Percentiles rank a stretch among this genome's conserved stretches.
Conservation (phyloP, 73 alveolate species). For the Paramecium pentaurelia region DNA sequence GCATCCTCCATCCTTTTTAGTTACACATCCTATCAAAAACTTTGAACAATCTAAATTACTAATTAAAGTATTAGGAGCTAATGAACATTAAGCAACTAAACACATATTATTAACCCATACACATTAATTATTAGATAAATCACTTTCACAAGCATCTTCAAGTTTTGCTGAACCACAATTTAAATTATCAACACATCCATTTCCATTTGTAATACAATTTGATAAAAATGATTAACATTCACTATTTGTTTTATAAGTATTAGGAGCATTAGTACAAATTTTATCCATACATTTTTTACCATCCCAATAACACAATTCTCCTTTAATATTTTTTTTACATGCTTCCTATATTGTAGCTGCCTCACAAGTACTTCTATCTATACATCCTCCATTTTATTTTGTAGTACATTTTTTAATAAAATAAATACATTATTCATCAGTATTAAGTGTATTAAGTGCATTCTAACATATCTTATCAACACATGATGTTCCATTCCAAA, state of each 20-base stretch:
- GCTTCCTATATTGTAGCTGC: background rate
- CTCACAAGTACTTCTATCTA: background rate
- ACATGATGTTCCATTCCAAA: slow-evolving; percentile 29
- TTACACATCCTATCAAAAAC: background rate
- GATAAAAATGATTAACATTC: background rate
- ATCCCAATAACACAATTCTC: background rate
- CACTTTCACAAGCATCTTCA: background rate
- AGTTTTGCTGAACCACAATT: background rate
- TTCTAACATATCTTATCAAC: background rate
- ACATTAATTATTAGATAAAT: background rate
- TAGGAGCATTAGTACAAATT: slow-evolving; percentile 20
- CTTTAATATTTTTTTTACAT: background rate
- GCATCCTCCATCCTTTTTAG: slow-evolving; percentile 25
- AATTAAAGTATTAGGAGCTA: background rate
- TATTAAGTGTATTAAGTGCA: background rate
- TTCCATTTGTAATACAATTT: background rate
- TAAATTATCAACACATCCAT: background rate
- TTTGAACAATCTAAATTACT: background rate
- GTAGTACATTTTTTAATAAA: background rate
- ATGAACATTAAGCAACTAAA: background rate
- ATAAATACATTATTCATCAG: background rate
- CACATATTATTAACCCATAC: background rate
- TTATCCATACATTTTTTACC: background rate
- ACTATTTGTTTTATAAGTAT: background rate
- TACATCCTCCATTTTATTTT: background rate